These are phyloP conservation scores for Cryptococcus sp. DNA, from an alignment of 1,284 basidiomycete genomes.

Conservation along the genomic window DNA sequence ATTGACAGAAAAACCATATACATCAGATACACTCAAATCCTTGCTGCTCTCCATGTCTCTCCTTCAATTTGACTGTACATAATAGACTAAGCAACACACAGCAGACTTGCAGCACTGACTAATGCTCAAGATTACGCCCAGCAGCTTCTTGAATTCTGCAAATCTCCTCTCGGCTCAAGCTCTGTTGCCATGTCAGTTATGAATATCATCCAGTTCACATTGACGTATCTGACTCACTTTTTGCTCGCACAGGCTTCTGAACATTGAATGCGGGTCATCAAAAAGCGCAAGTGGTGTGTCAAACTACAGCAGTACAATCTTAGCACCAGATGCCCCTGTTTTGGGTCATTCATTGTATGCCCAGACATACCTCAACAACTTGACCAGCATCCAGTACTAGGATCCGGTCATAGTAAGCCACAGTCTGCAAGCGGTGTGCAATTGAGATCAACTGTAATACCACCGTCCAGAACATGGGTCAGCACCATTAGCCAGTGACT, in stretches of 20 bases:
- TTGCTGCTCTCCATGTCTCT: too few relatives aligned
- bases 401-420: constrained; percentile 56
- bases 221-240: constrained; percentile 3
- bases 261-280: constrained; percentile 12
- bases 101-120: too few relatives aligned
- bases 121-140: background rate
- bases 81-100: too few relatives aligned
- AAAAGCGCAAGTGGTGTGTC: constrained; percentile 19
- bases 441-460: constrained; percentile 62
- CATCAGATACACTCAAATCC: too few relatives aligned
- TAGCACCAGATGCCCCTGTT: constrained; percentile 34
- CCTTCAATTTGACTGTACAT: too few relatives aligned
- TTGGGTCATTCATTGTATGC: constrained; percentile 38
- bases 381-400: constrained; percentile 48
- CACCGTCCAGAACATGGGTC: background rate
- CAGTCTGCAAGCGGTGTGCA: constrained; percentile 73
- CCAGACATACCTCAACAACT: constrained; percentile 29
- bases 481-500: background rate
- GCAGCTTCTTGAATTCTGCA: constrained; percentile 6
- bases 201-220: background rate
- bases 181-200: background rate
- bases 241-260: constrained; percentile 11
- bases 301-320: constrained; percentile 34
- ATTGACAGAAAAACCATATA: too few relatives aligned
- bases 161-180: constrained; percentile 3